phyloP scores from a whole-genome alignment of 1,284 basidiomycete genomes.

The Serendipita sp. region DNA sequence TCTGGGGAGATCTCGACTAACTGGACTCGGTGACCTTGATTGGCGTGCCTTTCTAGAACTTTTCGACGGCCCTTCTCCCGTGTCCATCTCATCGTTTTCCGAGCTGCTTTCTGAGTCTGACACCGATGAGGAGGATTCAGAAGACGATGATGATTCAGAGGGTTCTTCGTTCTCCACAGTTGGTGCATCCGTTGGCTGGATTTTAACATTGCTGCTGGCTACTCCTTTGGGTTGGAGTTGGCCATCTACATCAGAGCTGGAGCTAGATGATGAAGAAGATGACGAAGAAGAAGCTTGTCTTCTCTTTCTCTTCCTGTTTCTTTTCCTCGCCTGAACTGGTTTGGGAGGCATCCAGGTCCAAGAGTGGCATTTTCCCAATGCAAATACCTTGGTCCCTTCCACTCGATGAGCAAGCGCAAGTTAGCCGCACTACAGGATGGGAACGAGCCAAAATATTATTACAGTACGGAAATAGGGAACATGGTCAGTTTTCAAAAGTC shows the following conservation, averaged over 20 bases:
- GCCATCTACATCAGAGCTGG: background rate
- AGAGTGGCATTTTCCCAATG: background rate
- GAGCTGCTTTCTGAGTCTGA: background rate
- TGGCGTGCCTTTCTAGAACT: background rate
- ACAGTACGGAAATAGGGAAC: background rate
- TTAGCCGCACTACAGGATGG: slow-evolving; percentile 3
- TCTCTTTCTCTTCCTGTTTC: background rate
- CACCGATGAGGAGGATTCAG: background rate
- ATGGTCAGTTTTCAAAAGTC: background rate
- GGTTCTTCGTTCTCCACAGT: background rate
- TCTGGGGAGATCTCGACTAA: background rate
- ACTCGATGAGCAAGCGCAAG: background rate
- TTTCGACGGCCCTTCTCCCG: background rate
- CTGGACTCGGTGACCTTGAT: slow-evolving; percentile 1
- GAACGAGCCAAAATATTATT: slow-evolving; percentile 1
- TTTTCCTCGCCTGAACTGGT: background rate
- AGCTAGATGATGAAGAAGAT: background rate
- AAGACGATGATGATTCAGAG: background rate
- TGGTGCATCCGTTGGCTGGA: background rate
- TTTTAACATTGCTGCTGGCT: background rate
- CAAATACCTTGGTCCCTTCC: background rate
- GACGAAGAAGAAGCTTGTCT: slow-evolving; percentile 1
- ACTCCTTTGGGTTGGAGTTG: background rate
- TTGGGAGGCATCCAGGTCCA: background rate
- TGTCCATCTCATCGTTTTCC: background rate